phyloP scores from a whole-genome alignment of 495 filamentous ascomycete species.

The Xanthoparmelia taractica region DNA sequence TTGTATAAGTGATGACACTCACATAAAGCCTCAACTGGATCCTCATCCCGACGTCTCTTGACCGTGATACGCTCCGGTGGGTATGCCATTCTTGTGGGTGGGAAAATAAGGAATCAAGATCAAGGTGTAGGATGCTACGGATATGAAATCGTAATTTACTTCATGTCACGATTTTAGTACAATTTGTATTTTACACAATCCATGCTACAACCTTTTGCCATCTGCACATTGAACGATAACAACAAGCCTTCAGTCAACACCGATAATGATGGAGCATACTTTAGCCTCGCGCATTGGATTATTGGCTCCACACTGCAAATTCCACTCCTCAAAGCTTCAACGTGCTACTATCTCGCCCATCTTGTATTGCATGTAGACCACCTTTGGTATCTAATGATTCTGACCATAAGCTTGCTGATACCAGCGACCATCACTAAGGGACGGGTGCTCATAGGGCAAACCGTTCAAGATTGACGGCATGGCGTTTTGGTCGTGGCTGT shows the following conservation, averaged over 20 bases:
- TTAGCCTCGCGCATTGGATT: neutral
- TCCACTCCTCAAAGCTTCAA: neutral
- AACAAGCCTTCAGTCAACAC: neutral
- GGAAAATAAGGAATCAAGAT: too few relatives aligned
- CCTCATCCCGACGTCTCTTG: slow-evolving; percentile 50
- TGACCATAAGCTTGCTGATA: slow-evolving; percentile 28
- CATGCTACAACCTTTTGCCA: neutral
- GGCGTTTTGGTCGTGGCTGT: slow-evolving; percentile 12
- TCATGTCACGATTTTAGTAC: neutral
- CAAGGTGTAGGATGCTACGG: too few relatives aligned
- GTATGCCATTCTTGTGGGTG: slow-evolving; percentile 31
- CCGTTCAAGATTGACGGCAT: slow-evolving; percentile 2
- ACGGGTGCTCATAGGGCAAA: slow-evolving; percentile 9
- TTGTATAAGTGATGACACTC: slow-evolving; percentile 23
- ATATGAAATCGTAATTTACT: slow-evolving; percentile 2
- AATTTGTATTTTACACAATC: neutral
- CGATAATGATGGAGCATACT: neutral
- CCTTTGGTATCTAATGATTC: neutral
- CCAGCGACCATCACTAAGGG: slow-evolving; percentile 20
- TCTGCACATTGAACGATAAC: neutral
- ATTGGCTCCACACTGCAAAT: neutral
- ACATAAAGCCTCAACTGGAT: slow-evolving; percentile 50
- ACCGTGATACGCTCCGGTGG: slow-evolving; percentile 49
- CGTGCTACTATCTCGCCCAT: neutral
- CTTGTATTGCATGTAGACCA: neutral